Evolutionary conservation across 345 rosid genomes (phyloP).

Genomic region (Erodium maritimum): DNA sequence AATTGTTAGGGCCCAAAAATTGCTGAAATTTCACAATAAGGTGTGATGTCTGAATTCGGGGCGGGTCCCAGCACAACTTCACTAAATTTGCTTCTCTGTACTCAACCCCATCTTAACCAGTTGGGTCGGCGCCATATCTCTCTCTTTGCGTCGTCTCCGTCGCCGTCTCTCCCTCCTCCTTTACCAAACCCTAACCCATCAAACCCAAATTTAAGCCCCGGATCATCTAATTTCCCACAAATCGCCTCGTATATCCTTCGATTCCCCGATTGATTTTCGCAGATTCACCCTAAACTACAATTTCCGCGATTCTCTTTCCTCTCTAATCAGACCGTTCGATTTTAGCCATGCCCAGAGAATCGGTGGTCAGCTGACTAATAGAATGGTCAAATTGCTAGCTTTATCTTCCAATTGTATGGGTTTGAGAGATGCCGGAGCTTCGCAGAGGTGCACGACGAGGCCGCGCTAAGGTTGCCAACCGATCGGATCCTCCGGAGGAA

Average conservation of each 20-base stretch:
- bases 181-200: conserved; percentile 20
- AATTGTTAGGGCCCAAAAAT: no score
- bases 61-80: background rate
- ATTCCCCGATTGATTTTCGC: background rate
- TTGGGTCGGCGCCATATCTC: background rate
- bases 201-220: conserved; percentile 27
- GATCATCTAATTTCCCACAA: conserved; percentile 4
- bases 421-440: conserved; percentile 82
- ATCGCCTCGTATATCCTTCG: background rate
- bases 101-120: background rate
- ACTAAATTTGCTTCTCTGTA: background rate
- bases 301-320: background rate
- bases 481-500: conserved; percentile 16
- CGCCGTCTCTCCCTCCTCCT: background rate
- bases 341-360: conserved; percentile 16
- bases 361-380: conserved; percentile 14
- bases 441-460: conserved; percentile 74
- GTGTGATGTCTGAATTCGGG: no score
- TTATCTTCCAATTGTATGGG: conserved; percentile 58
- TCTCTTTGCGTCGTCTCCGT: conserved; percentile 3
- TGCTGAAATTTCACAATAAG: no score
- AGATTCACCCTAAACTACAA: background rate
- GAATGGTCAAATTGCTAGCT: conserved; percentile 33
- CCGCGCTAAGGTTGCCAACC: conserved; percentile 24
- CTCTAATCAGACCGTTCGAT: background rate